Conservation (phyloP, 2,329 filamentous ascomycete genomes). For the Monosporascus cannonballus region DNA sequence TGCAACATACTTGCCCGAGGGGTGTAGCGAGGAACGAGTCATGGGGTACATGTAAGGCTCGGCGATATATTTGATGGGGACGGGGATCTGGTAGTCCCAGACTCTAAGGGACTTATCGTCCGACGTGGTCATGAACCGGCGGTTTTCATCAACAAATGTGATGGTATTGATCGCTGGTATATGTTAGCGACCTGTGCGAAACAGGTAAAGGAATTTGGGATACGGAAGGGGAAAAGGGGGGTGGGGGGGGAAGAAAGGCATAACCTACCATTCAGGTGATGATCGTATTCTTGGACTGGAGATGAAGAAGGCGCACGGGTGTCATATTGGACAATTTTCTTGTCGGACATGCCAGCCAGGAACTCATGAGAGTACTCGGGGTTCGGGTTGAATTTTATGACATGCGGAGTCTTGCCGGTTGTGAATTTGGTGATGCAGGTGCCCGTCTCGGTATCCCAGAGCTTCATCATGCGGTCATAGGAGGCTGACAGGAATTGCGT, state of each 20-base stretch:
- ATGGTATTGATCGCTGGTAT: conserved; percentile 76
- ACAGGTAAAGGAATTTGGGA: too few relatives aligned
- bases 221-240: not conserved
- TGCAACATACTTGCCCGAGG: conserved; percentile 87
- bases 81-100: conserved; percentile 98
- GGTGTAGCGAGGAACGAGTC: conserved; percentile 78
- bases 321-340: conserved; percentile 98
- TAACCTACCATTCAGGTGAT: conserved; percentile 69
- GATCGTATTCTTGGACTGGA: conserved; percentile 92
- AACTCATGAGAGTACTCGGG: conserved; percentile 78
- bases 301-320: conserved; percentile 62
- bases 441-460: conserved; percentile 97
- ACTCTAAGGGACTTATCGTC: conserved; percentile 94
- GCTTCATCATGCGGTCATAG: conserved; percentile 92
- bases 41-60: conserved; percentile 98
- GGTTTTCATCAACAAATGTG: conserved; percentile 88
- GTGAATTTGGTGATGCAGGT: conserved; percentile 82
- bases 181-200: not conserved
- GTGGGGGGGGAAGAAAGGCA: not conserved
- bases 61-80: conserved; percentile 96
- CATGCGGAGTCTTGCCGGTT: conserved; percentile 91
- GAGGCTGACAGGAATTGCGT: conserved; percentile 84
- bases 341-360: conserved; percentile 93
- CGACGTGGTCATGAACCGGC: conserved; percentile 94
- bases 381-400: conserved; percentile 86